Base-by-base conservation (phyloP, 2,329 filamentous ascomycete genomes). In the Escovopsis weberi region DNA sequence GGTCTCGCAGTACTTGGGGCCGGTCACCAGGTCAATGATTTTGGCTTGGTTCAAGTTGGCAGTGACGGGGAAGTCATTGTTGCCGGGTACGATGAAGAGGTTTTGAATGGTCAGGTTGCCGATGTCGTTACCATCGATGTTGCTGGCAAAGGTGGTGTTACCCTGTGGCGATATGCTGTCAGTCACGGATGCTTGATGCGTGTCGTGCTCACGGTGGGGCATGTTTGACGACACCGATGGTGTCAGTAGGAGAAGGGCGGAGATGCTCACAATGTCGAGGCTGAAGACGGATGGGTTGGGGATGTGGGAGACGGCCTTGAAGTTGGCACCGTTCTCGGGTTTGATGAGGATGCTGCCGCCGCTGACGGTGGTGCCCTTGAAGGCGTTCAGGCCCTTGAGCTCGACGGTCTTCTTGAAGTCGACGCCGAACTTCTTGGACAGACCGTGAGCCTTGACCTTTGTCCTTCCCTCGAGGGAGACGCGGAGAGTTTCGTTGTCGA, bases 221-320 rank as follows among this genome's bases (percentile, higher is more conserved):
- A 5, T 5, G 23, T 23, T 23, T 23, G 3, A 23, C 5, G 23
- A 23, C 23, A 23, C 23, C 23, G 23, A 5, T 23, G 23, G 23
- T 23, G 5, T 5, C 23, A 23, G 23, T 41, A 23, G 26, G 11
- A 23, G 10, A 12, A 30, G 23, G 4, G 30, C n/a, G 26, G 23
- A 37, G 2, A 39, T 12, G 30, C 70, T 61, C 62, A 77, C 74
- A 51, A 84, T 71, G 32, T 80, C 70, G 41, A 84, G 66, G n/a
- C 69, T 75, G 54, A 80, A 68, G 41, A 74, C 60, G 2, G 78
- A 80, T 6, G 67, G 69, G 57, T 84, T 85, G 49, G 75, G 77
- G 40, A 84, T 78, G 44, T 64, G 63, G 44, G 71, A 69, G 12
- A 63, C 70, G 50, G 70, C 78, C 41, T 68, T 61, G 60, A 84